These are phyloP conservation scores for Nicotiana rustica DNA, from an alignment of 305 asterid species.

Conservation along the genomic window DNA sequence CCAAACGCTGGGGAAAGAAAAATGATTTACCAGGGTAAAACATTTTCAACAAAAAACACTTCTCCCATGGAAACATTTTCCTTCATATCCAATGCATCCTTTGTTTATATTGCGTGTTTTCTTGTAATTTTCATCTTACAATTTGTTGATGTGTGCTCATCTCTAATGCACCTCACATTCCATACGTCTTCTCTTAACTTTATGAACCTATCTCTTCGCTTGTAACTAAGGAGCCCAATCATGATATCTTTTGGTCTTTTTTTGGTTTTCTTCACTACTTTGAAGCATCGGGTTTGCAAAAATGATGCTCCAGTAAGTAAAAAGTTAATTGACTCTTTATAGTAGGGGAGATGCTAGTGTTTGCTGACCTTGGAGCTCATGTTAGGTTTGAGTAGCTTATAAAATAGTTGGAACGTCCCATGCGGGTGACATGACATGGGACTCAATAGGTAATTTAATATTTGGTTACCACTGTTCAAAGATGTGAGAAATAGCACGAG, in stretches of 20 bases:
- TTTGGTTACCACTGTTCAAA: constrained; percentile 2
- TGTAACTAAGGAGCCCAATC: background rate
- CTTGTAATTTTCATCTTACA: constrained; percentile 14
- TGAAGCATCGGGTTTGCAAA: constrained; percentile 14
- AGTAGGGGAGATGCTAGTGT: background rate
- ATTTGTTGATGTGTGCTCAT: background rate
- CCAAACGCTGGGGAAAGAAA: background rate
- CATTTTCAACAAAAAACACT: background rate
- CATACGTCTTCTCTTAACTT: background rate
- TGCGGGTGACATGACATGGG: constrained; percentile 15
- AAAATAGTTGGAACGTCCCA: background rate
- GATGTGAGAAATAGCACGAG: too few relatives aligned
- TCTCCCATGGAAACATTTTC: constrained; percentile 1
- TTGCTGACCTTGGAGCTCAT: constrained; percentile 11
- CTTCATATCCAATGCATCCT: constrained; percentile 5
- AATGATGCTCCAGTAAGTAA: background rate
- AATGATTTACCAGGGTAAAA: constrained; percentile 14
- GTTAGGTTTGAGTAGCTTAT: background rate
- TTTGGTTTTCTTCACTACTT: constrained; percentile 12
- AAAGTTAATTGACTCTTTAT: background rate
- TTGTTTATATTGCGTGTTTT: background rate
- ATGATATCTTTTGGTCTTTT: constrained; percentile 4
- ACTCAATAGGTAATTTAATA: background rate
- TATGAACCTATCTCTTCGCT: background rate
- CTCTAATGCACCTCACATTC: constrained; percentile 17